Conservation (phyloP, 2,329 filamentous ascomycete genomes). For the Calonectria hawksworthii region DNA sequence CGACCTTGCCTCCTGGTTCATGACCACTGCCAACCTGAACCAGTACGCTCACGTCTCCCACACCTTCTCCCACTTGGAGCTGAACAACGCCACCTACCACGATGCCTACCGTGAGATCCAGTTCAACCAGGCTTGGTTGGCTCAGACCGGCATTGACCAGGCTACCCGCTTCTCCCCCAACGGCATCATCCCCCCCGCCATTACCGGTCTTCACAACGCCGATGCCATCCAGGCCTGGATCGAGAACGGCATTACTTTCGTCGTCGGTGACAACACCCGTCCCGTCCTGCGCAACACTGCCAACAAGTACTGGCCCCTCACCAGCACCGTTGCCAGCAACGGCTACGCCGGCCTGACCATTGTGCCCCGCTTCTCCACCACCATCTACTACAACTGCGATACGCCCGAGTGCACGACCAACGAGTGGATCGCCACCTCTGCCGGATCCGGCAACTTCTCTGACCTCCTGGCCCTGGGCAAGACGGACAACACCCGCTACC, state of each 20-base stretch:
- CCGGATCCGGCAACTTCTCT: conserved; percentile 19
- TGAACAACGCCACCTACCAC: conserved; percentile 35
- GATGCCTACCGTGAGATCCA: conserved; percentile 34
- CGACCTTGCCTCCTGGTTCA: conserved; percentile 33
- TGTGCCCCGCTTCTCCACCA: conserved; percentile 32
- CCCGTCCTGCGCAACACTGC: conserved; percentile 7
- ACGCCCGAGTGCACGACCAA: conserved; percentile 31
- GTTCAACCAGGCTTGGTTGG: conserved; percentile 34
- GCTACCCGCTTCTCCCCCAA: conserved; percentile 30
- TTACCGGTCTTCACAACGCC: conserved; percentile 34
- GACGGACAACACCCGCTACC: conserved; percentile 31
- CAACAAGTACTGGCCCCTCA: conserved; percentile 33
- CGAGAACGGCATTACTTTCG: conserved; percentile 28
- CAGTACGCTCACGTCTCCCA: conserved; percentile 32
- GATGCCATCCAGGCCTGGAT: conserved; percentile 33
- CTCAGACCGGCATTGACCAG: conserved; percentile 32
- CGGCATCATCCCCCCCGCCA: conserved; percentile 33
- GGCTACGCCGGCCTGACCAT: conserved; percentile 30
- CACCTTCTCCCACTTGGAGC: conserved; percentile 33
- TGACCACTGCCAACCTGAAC: conserved; percentile 29
- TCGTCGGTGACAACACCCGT: conserved; percentile 36
- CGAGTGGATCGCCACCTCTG: conserved; percentile 36
- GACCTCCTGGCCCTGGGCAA: conserved; percentile 25
- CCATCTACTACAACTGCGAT: conserved; percentile 37
- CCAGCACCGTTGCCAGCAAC: conserved; percentile 27